Base-by-base conservation (phyloP, 2,329 filamentous ascomycete genomes). In the Colletotrichum theobromicola region DNA sequence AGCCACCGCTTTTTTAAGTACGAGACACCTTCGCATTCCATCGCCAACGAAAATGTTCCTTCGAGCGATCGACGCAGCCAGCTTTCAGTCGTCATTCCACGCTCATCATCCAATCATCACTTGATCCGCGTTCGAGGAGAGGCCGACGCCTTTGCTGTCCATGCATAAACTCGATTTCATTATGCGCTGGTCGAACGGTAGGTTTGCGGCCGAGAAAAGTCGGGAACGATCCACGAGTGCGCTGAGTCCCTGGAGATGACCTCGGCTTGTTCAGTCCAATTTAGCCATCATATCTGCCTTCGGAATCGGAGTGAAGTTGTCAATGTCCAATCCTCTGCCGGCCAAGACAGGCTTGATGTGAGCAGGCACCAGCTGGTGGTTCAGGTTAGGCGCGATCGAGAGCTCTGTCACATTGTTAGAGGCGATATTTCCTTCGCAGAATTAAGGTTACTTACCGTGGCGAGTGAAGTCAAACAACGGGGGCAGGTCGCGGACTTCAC, bases 211-310 rank as follows among this genome's bases (percentile, higher is more conserved):
- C 70, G 70, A 75, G 58, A 74, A 60, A 61, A 61, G 70, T 75
- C 64, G 63, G 63, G 70, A 35, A 74, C 60, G 53, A 77, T 79
- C 73, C 73, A 75, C 30, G 30, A 74, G 65, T 72, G 70, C 63
- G 60, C 57, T 65, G 64, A 74, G 77, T 80, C 80, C 79, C 78
- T 80, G 75, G 70, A 77, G 77, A 78, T 79, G 81, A 80, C 80
- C 79, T 80, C 76, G 79, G 79, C 79, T 79, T 79, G 80, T 85
- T 96, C 94, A 99, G 87, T 99, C 97, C 85, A 99, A 90, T 85
- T 96, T 95, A 74, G 97, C 97, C 88, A 98, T 95, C 97, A 99
- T 98, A 84, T 98, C 95, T 81, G 97, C 94, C 89, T 95, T 98
- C 81, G 94, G 88, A 88, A 99, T 89, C 60, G 96, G 96, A 80